These are phyloP conservation scores for Cryptosporidium muris DNA, from an alignment of 169 alveolate genomes.

Conservation along the genomic window DNA sequence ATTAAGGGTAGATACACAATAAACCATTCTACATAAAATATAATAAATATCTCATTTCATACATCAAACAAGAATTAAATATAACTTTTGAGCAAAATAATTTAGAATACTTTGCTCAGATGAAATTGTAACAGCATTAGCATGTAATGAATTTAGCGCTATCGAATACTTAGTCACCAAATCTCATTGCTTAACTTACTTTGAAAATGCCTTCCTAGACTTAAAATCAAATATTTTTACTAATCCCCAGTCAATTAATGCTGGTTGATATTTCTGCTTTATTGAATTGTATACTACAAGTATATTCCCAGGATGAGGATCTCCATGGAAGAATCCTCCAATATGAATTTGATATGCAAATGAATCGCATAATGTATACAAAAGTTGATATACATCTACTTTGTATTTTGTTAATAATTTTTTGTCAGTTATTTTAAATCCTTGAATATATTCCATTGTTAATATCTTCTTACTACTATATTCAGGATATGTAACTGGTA, in stretches of 20 bases:
- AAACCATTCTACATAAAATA: conserved; percentile 71
- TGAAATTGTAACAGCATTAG: neutral
- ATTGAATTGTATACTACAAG: conserved; percentile 76
- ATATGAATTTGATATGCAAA: conserved; percentile 81
- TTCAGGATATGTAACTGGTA: conserved; percentile 83
- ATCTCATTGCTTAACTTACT: conserved; percentile 70
- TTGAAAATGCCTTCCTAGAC: conserved; percentile 81
- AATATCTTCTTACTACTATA: conserved; percentile 81
- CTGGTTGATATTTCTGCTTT: conserved; percentile 76
- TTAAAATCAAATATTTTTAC: conserved; percentile 79
- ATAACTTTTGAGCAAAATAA: neutral
- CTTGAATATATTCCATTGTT: conserved; percentile 88
- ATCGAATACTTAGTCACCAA: neutral
- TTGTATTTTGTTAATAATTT: conserved; percentile 65
- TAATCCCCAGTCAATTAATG: conserved; percentile 85
- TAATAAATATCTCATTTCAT: neutral
- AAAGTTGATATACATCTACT: conserved; percentile 71
- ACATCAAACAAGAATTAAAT: neutral
- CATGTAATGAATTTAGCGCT: neutral
- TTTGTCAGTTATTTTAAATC: conserved; percentile 86
- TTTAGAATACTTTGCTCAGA: neutral
- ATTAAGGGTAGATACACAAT: conserved; percentile 80
- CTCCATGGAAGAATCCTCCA: conserved; percentile 89
- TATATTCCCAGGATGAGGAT: conserved; percentile 91
- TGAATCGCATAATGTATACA: conserved; percentile 75